phyloP scores from a whole-genome alignment of 306 rosid species.

The Potentilla sterilis region DNA sequence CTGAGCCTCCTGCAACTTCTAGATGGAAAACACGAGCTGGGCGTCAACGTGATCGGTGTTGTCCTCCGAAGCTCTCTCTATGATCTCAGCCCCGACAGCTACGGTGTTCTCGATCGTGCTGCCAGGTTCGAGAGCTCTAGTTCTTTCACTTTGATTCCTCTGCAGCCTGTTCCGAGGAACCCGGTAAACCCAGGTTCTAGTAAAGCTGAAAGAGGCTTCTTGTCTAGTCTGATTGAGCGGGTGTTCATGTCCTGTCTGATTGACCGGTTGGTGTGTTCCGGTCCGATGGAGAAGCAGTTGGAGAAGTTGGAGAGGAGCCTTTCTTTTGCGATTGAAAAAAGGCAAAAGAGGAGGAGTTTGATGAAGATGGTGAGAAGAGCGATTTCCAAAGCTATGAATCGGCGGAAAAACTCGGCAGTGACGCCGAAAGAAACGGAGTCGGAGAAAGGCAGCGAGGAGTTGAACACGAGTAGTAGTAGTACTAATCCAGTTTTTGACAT shows the following conservation, averaged over 20 bases:
- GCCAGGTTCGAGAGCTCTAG: slow-evolving; percentile 64
- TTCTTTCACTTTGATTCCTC: slow-evolving; percentile 60
- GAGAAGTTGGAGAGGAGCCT: slow-evolving; percentile 30
- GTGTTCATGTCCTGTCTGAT: slow-evolving; percentile 31
- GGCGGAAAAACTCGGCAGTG: slow-evolving; percentile 22
- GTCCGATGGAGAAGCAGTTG: slow-evolving; percentile 27
- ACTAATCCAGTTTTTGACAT: no score
- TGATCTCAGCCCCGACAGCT: slow-evolving; percentile 35
- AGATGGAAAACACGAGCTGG: no score
- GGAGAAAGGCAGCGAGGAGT: slow-evolving; percentile 29
- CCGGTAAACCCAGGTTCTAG: slow-evolving; percentile 13
- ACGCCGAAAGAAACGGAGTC: slow-evolving; percentile 31
- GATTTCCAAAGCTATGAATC: slow-evolving; percentile 20
- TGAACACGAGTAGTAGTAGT: slow-evolving; percentile 25
- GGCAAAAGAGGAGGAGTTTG: slow-evolving; percentile 27
- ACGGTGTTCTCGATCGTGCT: slow-evolving; percentile 42
- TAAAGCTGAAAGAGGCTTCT: slow-evolving; percentile 46
- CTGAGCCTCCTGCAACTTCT: no score
- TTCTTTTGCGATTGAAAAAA: slow-evolving; percentile 3
- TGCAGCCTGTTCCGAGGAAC: slow-evolving; percentile 42
- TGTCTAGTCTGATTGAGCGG: slow-evolving; percentile 42
- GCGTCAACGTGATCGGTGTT: no score
- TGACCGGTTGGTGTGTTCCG: slow-evolving; percentile 33
- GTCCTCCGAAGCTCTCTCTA: no score
- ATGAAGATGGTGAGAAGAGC: slow-evolving; percentile 38